Evolutionary conservation across 495 filamentous ascomycete genomes (phyloP).

Genomic region (Penicillium silybi): DNA sequence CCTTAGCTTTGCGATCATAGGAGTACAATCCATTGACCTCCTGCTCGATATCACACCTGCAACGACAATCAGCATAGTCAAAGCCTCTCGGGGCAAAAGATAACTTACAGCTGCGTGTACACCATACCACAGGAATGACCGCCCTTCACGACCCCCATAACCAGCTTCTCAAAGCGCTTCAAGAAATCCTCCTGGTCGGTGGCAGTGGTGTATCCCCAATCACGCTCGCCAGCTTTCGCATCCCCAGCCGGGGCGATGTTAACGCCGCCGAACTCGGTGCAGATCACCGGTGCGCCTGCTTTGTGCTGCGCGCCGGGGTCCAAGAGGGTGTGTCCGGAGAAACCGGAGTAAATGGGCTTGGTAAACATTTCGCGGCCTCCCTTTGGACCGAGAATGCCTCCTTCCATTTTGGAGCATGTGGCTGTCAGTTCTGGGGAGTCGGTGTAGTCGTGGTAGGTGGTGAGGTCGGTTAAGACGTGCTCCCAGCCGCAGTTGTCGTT

Average conservation of each 20-base stretch:
- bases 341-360: constrained; percentile 29
- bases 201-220: constrained; percentile 42
- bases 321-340: constrained; percentile 16
- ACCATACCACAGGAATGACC: constrained; percentile 36
- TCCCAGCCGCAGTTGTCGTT: constrained; percentile 68
- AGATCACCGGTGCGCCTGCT: constrained; percentile 51
- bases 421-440: constrained; percentile 45
- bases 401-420: constrained; percentile 40
- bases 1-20: constrained; percentile 34
- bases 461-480: constrained; percentile 54
- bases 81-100: not conserved
- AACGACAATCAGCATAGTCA: not conserved
- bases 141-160: constrained; percentile 33
- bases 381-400: constrained; percentile 44
- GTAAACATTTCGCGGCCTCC: constrained; percentile 46
- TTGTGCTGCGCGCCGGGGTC: constrained; percentile 44
- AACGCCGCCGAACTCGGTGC: constrained; percentile 57
- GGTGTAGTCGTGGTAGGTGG: constrained; percentile 59
- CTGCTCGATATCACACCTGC: constrained; percentile 37
- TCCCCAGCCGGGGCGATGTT: constrained; percentile 49
- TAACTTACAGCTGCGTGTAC: constrained; percentile 37
- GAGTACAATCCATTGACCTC: constrained; percentile 40
- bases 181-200: constrained; percentile 32
- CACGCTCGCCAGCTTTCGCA: constrained; percentile 20
- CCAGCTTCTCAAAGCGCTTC: constrained; percentile 28